phyloP scores from a whole-genome alignment of 495 filamentous ascomycete species.

The Podospora australis region DNA sequence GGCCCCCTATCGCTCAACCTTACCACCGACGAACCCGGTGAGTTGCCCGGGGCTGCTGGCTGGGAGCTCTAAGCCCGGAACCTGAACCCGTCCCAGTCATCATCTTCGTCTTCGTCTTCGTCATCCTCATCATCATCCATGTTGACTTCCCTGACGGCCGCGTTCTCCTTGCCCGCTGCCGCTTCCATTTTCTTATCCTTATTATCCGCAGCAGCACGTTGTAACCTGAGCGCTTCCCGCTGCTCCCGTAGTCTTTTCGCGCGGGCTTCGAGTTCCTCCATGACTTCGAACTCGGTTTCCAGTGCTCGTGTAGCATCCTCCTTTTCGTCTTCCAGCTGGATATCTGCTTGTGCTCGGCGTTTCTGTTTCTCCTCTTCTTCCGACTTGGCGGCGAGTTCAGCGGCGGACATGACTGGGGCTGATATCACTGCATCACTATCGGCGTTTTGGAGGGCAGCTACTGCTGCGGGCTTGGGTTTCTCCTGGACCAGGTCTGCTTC shows the following conservation, averaged over 20 bases:
- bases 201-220: slow-evolving; percentile 10
- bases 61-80: slow-evolving; percentile 39
- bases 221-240: slow-evolving; percentile 43
- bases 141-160: slow-evolving; percentile 13
- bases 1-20: no score
- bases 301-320: slow-evolving; percentile 78
- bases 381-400: slow-evolving; percentile 65
- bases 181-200: slow-evolving; percentile 17
- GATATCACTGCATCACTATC: slow-evolving; percentile 55
- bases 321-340: slow-evolving; percentile 58
- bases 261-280: slow-evolving; percentile 82
- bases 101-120: slow-evolving; percentile 53
- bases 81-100: slow-evolving; percentile 64
- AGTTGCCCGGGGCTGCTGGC: no score
- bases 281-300: slow-evolving; percentile 88
- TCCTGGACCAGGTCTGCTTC: slow-evolving; percentile 69
- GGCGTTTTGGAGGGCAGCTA: slow-evolving; percentile 18
- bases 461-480: slow-evolving; percentile 13
- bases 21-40: no score
- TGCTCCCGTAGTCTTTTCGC: slow-evolving; percentile 69
- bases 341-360: slow-evolving; percentile 56
- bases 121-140: slow-evolving; percentile 48
- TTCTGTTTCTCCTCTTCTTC: slow-evolving; percentile 51
- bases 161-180: slow-evolving; percentile 32
- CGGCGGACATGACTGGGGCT: slow-evolving; percentile 61